Percentiles rank a stretch among this genome's conserved stretches.
phyloP scores from a whole-genome alignment of 2,329 filamentous ascomycete genomes.

The Ophiocordyceps unilateralis region DNA sequence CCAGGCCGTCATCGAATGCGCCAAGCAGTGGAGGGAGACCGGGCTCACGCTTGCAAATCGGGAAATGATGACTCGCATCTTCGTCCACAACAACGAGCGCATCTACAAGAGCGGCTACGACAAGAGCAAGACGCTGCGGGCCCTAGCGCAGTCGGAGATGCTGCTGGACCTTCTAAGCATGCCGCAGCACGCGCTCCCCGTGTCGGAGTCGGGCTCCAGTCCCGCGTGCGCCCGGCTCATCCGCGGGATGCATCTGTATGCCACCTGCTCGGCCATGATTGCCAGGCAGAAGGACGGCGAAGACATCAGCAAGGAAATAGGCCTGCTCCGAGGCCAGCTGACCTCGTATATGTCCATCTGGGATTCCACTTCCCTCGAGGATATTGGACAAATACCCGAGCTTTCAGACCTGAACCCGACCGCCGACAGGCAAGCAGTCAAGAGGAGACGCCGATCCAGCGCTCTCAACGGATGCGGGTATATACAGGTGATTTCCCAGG shows the following conservation, averaged over 20 bases:
- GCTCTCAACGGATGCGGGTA: constrained; percentile 11
- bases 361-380: constrained; percentile 5
- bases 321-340: constrained; percentile 12
- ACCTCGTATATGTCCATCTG: constrained; percentile 11
- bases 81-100: constrained; percentile 15
- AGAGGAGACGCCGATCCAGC: background rate
- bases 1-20: constrained; percentile 30
- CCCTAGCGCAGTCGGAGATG: constrained; percentile 26
- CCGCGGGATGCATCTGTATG: constrained; percentile 14
- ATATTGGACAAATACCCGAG: constrained; percentile 8
- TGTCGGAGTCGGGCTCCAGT: constrained; percentile 3
- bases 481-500: constrained; percentile 12
- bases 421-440: constrained; percentile 1
- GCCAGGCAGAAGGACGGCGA: constrained; percentile 9
- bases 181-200: constrained; percentile 16
- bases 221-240: constrained; percentile 11
- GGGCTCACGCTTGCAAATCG: constrained; percentile 23
- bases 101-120: constrained; percentile 21
- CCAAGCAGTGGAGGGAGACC: constrained; percentile 27
- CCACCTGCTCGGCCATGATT: constrained; percentile 10
- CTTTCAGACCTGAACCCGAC: constrained; percentile 10
- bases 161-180: constrained; percentile 32
- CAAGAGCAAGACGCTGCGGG: constrained; percentile 19
- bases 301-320: constrained; percentile 9
- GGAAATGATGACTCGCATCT: constrained; percentile 18